A percentile compares a stretch with the other conserved stretches of the same genome.
Conservation (phyloP, 2,329 filamentous ascomycete genomes). For the Trichophyton equinum region DNA sequence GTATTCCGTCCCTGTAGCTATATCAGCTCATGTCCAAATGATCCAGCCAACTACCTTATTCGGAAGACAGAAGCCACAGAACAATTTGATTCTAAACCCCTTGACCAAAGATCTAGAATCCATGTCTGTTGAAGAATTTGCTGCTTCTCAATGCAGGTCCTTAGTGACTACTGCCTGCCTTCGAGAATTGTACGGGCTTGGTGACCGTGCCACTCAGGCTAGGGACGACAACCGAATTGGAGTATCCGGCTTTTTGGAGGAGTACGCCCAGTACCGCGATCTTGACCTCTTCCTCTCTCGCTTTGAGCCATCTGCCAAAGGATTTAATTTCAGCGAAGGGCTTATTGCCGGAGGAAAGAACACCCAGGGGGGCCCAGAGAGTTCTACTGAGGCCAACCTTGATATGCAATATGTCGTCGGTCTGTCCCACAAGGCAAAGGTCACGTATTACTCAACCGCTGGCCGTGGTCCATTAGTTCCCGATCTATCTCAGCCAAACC, state of each 20-base stretch:
- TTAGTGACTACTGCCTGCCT: constrained; percentile 37
- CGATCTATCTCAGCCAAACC: constrained; percentile 32
- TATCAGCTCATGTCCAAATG: constrained; percentile 46
- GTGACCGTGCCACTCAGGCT: constrained; percentile 28
- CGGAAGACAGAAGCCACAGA: constrained; percentile 20
- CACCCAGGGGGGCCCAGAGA: constrained; percentile 31
- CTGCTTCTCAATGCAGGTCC: constrained; percentile 11
- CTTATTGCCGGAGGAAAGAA: constrained; percentile 46
- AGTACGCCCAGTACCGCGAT: constrained; percentile 43
- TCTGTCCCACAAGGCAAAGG: constrained; percentile 42
- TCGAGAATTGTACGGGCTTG: constrained; percentile 38
- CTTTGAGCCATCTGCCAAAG: constrained; percentile 41
- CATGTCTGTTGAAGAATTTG: constrained; percentile 14
- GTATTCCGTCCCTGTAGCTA: constrained; percentile 49
- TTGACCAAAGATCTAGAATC: constrained; percentile 29
- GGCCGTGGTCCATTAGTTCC: constrained; percentile 43
- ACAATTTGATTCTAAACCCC: constrained; percentile 23
- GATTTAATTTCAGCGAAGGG: constrained; percentile 44
- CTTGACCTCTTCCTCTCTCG: constrained; percentile 43
- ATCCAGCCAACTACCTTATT: constrained; percentile 56
- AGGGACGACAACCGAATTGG: constrained; percentile 31
- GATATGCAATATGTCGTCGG: constrained; percentile 51
- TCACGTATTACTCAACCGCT: constrained; percentile 45
- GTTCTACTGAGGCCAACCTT: constrained; percentile 48
- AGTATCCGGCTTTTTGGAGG: constrained; percentile 38